These are phyloP conservation scores for Fusarium sp. DNA, from an alignment of 2,329 filamentous ascomycete genomes.

Conservation along the genomic window DNA sequence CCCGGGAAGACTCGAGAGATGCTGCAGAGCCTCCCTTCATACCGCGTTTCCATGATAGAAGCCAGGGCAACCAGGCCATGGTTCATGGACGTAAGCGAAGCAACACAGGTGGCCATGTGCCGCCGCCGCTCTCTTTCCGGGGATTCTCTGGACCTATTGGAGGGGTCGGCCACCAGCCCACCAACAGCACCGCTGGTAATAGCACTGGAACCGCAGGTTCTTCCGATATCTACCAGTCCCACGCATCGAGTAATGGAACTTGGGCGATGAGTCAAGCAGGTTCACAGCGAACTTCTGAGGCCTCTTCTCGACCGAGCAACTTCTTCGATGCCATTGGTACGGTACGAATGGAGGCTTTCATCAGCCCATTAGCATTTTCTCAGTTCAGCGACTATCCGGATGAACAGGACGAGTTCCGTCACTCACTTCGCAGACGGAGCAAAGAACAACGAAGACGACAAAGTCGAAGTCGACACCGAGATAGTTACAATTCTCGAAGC, in stretches of 20 bases:
- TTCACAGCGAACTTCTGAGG: constrained; percentile 66
- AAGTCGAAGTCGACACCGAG: constrained; percentile 65
- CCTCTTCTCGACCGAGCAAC: constrained; percentile 64
- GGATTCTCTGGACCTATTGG: constrained; percentile 74
- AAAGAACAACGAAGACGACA: constrained; percentile 64
- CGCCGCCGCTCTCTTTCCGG: constrained; percentile 78
- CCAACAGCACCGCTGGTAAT: constrained; percentile 68
- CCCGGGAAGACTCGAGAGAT: constrained; percentile 64
- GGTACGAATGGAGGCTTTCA: constrained; percentile 97
- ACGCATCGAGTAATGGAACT: constrained; percentile 56
- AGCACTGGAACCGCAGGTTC: constrained; percentile 69
- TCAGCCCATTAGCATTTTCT: constrained; percentile 69
- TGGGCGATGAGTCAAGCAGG: constrained; percentile 59
- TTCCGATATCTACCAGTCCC: constrained; percentile 71
- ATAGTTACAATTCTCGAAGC: constrained; percentile 61
- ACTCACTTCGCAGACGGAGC: constrained; percentile 62
- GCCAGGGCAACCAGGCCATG: constrained; percentile 57
- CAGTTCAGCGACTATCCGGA: constrained; percentile 60
- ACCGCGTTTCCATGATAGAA: constrained; percentile 73
- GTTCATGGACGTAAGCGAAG: constrained; percentile 86
- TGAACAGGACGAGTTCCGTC: constrained; percentile 62
- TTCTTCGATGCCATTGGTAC: constrained; percentile 93
- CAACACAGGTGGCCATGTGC: constrained; percentile 82
- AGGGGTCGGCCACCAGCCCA: constrained; percentile 57
- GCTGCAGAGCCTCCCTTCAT: constrained; percentile 78